Evolutionary conservation across 306 rosid species (phyloP), one percentile per base, ranked within the genome.

Genomic region (Glycyrrhiza uralensis): DNA sequence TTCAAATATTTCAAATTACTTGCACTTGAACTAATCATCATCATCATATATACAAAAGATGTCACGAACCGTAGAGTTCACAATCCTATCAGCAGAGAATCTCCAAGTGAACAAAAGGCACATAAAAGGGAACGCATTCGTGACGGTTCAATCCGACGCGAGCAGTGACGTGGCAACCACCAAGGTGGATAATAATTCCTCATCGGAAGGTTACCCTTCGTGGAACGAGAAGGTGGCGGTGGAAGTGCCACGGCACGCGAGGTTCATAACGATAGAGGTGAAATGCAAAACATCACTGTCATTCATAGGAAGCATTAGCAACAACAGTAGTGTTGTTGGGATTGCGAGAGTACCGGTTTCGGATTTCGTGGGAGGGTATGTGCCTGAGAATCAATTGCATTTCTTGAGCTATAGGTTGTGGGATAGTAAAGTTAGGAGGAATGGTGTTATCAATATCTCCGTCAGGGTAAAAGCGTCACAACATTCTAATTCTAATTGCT

Each of bases 391-490:
- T 39, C 82, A 89, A 30, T 22, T 76, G 83, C 96, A 92, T 29
- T 86, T 83, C 23, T 58, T 89, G 77, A 92, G 97, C 62, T 92
- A 89, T 50, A 81, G 97, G 68, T 64, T 89, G 63, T 84, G 96
- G 85, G 89, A 92, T 39, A 7, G 41, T 13, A 77, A 67, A n/a
- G 84, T 87, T 3, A 81, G 59, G 22, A 87, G 83, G 71, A 92
- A 87, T 41, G 97, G 97, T 39, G 76, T 92, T 57, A 45, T 92
- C 8, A 92, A 92, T 60, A 44, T 89, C 32, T 89, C 94, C 0
- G 92, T 81, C 7, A 89, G 76, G 84, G 80, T 76, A 2, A 85
- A 75, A 72, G 64, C 35, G 29, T 0, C 80, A 0, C 59, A 63
- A 30, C 18, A 59, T 23, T 44, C 64, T 18, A 45, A 46, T 3